phyloP scores from a whole-genome alignment of 2,329 filamentous ascomycete species.

The Waltergamsia citrina region DNA sequence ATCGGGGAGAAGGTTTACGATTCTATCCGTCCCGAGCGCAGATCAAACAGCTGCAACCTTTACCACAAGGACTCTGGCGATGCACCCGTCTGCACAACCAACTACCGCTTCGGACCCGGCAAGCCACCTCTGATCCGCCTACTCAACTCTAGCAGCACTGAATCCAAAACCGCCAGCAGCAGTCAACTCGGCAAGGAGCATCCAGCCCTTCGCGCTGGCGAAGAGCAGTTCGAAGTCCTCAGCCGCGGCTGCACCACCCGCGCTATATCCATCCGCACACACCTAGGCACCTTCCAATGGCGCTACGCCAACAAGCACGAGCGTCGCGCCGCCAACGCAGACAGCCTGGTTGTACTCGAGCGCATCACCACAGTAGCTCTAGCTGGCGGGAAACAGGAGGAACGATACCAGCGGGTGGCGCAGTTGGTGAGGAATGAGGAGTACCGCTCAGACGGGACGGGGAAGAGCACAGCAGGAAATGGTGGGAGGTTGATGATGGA shows the following conservation, averaged over 20 bases:
- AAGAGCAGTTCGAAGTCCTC: slow-evolving; percentile 15
- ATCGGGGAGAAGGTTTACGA: slow-evolving; percentile 35
- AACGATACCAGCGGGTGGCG: slow-evolving; percentile 24
- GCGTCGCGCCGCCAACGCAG: slow-evolving; percentile 27
- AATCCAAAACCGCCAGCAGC: not conserved
- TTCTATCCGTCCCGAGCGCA: slow-evolving; percentile 35
- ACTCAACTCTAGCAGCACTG: slow-evolving; percentile 3
- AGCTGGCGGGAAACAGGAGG: slow-evolving; percentile 15
- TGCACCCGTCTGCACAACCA: slow-evolving; percentile 36
- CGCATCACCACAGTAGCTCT: slow-evolving; percentile 23
- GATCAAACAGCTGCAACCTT: slow-evolving; percentile 39
- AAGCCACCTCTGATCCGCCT: slow-evolving; percentile 35
- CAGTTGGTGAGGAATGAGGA: slow-evolving; percentile 30
- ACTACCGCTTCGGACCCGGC: slow-evolving; percentile 47
- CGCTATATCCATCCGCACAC: slow-evolving; percentile 32
- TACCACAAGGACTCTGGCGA: slow-evolving; percentile 24
- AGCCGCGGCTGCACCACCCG: slow-evolving; percentile 34
- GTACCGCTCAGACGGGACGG: slow-evolving; percentile 28
- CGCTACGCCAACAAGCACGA: slow-evolving; percentile 39
- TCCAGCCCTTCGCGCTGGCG: slow-evolving; percentile 5
- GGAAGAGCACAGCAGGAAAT: slow-evolving; percentile 32
- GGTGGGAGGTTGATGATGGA: slow-evolving; percentile 38
- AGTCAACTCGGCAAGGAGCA: too few relatives aligned
- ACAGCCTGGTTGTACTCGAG: slow-evolving; percentile 42
- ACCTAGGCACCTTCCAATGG: slow-evolving; percentile 45